These are phyloP conservation scores for Leersia perrieri DNA, from an alignment of 176 grass and related monocot species.

Conservation along the genomic window DNA sequence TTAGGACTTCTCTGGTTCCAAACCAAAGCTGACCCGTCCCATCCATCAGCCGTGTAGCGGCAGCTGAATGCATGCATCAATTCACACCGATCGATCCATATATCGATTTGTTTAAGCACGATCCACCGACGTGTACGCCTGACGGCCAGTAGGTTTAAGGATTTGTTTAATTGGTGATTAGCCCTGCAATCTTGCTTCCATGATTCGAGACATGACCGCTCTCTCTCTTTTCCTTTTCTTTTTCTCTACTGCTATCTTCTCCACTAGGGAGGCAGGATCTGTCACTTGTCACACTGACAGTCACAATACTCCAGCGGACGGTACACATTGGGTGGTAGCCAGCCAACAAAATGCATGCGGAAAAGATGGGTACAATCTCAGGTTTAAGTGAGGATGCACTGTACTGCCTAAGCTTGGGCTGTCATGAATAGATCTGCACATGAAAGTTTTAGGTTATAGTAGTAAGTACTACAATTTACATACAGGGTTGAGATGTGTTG, in stretches of 20 bases:
- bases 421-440: not conserved
- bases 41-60: no score
- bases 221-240: not conserved
- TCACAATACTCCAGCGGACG: no score
- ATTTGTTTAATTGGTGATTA: not conserved
- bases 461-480: no score
- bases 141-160: not conserved
- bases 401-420: not conserved
- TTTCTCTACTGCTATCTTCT: not conserved
- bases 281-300: slow-evolving; percentile 4
- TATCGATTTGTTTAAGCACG: slow-evolving; percentile 15
- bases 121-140: slow-evolving; percentile 20
- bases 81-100: not conserved
- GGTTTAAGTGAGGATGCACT: not conserved
- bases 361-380: not conserved
- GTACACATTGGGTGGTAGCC: not conserved
- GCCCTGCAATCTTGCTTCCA: slow-evolving; percentile 24
- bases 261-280: not conserved
- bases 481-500: not conserved
- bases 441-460: slow-evolving; percentile 10
- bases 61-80: not conserved
- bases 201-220: slow-evolving; percentile 39
- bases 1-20: not conserved
- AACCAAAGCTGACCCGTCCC: no score
- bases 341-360: not conserved